Evolutionary conservation across 306 rosid genomes (phyloP).

Genomic region (Senna tora): DNA sequence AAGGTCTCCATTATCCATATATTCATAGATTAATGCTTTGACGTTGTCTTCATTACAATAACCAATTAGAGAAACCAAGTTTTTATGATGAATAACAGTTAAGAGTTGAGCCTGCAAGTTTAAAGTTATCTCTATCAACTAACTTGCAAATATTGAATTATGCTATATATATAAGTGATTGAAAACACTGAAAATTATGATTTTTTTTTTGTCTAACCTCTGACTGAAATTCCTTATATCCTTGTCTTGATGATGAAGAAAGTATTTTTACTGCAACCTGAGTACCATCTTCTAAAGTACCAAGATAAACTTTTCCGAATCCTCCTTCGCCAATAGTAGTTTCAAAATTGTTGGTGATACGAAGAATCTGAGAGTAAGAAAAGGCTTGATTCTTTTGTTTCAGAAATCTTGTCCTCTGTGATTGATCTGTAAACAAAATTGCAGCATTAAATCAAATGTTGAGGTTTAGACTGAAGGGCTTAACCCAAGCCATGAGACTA

Average conservation of each 20-base stretch:
- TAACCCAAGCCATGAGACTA: background rate
- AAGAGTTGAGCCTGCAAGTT: conserved; percentile 47
- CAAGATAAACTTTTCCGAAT: conserved; percentile 41
- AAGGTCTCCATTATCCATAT: conserved; percentile 38
- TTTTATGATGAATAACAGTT: conserved; percentile 46
- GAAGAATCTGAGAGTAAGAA: background rate
- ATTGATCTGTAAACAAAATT: background rate
- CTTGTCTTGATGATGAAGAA: conserved; percentile 30
- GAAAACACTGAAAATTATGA: too few relatives aligned
- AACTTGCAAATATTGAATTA: too few relatives aligned
- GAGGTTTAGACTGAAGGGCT: background rate
- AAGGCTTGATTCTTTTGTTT: background rate
- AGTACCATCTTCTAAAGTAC: conserved; percentile 11
- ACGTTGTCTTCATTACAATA: conserved; percentile 38
- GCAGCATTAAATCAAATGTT: background rate
- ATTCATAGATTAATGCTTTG: conserved; percentile 38
- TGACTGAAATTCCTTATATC: conserved; percentile 32
- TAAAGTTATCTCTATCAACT: background rate
- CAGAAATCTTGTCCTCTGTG: background rate
- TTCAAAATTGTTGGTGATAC: conserved; percentile 17
- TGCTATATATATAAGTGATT: too few relatives aligned
- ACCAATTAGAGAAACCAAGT: conserved; percentile 47
- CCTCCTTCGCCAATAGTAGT: conserved; percentile 41
- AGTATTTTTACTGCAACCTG: conserved; percentile 39
- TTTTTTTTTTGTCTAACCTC: too few relatives aligned